Percentiles rank a stretch among this genome's conserved stretches.
These are phyloP conservation scores for Colletotrichum sp. DNA, from an alignment of 2,329 filamentous ascomycete genomes.

Conservation along the genomic window DNA sequence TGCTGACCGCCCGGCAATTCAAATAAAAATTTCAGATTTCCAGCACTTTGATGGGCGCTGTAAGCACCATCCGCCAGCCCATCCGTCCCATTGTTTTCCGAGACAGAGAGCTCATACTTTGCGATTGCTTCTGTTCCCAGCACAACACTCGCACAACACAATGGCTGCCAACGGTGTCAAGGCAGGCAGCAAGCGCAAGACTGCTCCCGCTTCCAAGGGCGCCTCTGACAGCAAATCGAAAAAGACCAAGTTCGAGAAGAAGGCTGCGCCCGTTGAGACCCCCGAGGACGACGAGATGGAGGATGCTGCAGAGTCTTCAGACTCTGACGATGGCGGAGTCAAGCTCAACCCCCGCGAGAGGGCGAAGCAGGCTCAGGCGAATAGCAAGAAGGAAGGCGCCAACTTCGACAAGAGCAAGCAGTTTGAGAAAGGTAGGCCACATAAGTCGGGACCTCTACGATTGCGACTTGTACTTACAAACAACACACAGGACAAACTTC, in stretches of 20 bases:
- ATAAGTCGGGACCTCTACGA: not conserved
- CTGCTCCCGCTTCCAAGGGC: constrained; percentile 47
- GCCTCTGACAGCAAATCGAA: constrained; percentile 49
- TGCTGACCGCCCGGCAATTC: constrained; percentile 39
- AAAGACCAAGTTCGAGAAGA: constrained; percentile 52
- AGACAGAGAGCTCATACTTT: not conserved
- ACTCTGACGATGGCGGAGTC: constrained; percentile 59
- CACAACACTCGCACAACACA: constrained; percentile 21
- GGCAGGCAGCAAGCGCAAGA: constrained; percentile 63
- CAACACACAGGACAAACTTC: constrained; percentile 62
- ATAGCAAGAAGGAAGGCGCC: constrained; percentile 30
- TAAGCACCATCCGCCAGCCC: not conserved
- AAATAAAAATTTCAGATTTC: constrained; percentile 29
- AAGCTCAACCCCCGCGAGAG: constrained; percentile 36
- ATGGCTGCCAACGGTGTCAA: constrained; percentile 55
- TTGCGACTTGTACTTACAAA: not conserved
- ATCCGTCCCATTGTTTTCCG: not conserved
- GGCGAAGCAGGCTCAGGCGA: constrained; percentile 35
- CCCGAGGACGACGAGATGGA: constrained; percentile 30
- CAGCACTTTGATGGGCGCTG: constrained; percentile 4
- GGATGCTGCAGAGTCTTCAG: constrained; percentile 45
- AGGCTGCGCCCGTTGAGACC: constrained; percentile 31
- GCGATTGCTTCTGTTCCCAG: constrained; percentile 1
- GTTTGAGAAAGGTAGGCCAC: constrained; percentile 45
- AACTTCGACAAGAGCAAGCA: constrained; percentile 38